Evolutionary conservation across 805 yeast genomes (phyloP), one percentile per base, ranked within the genome.

Genomic region (Hanseniaspora valbyensis): DNA sequence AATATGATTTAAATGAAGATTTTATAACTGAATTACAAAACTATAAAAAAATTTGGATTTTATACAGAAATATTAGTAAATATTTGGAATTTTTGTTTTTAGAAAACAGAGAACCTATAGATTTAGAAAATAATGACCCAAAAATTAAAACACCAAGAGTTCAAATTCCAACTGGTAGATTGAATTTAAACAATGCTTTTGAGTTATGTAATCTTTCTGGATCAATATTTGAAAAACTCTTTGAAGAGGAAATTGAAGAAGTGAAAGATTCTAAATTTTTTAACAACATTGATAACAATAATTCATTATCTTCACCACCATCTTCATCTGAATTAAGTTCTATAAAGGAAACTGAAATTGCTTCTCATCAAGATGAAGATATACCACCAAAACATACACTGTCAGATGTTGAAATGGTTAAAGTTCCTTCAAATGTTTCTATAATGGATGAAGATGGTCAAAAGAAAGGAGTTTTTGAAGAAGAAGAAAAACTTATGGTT

Each of bases 21-120:
- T 16, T 34, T 16, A 22, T 34, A 7, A 19, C 9, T 34, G 22
- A 34, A 34, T 19, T 34, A 7, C 7, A 34, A 34, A 16, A 18
- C 4, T 26, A 21, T 13, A 30, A 33, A n/a, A 41, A 40, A 1
- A 16, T 29, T n/a, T 48, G 51, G 51, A 9, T 24, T 2, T 4
- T 22, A 10, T 48, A 40, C 34, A 48, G 40, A 7, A 19, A 22
- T 10, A 12, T 22, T 22, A 40, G 21, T 18, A 39, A 32, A 18
- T 24, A 34, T 22, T 48, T 48, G 30, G 24, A 16, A 2, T 5
- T 48, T n/a, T 29, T 14, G 13, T 48, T 48, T 28, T 48, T 48
- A 13, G 40, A 30, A 21, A 48, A 40, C 13, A 34, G 21, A 19
- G 16, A n/a, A 13, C 6, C 25, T 3, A 14, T 37, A 0, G 24